phyloP scores from a whole-genome alignment of 305 asterid genomes.

The Euphrasia arctica region DNA sequence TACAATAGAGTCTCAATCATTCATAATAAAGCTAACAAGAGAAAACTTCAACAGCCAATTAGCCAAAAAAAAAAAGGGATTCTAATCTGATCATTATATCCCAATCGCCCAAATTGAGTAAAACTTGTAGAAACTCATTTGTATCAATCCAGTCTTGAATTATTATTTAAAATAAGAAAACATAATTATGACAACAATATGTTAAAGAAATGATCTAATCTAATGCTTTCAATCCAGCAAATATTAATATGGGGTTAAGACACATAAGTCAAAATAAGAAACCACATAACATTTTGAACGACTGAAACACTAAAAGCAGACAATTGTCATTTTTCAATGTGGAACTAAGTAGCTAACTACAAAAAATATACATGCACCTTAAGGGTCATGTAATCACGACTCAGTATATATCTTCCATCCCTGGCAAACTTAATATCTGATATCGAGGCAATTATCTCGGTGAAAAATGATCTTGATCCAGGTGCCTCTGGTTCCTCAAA shows the following conservation, averaged over 20 bases:
- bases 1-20: background rate
- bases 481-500: conserved; percentile 31
- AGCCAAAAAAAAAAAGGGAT: background rate
- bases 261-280: conserved; percentile 5
- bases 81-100: background rate
- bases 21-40: background rate
- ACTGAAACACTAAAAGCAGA: conserved; percentile 13
- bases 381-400: conserved; percentile 99
- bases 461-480: conserved; percentile 95
- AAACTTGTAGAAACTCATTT: background rate
- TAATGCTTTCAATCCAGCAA: background rate
- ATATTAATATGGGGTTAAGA: background rate
- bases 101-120: background rate
- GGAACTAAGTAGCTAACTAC: conserved; percentile 1
- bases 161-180: background rate
- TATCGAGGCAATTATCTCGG: conserved; percentile 97
- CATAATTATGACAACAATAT: background rate
- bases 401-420: conserved; percentile 91
- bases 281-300: conserved; percentile 14
- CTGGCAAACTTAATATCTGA: conserved; percentile 91
- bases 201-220: background rate
- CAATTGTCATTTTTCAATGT: conserved; percentile 22
- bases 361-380: conserved; percentile 48
- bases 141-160: background rate
- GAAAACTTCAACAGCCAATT: background rate